phyloP scores from a whole-genome alignment of 345 rosid species.

The Eucalyptus tenuipes region DNA sequence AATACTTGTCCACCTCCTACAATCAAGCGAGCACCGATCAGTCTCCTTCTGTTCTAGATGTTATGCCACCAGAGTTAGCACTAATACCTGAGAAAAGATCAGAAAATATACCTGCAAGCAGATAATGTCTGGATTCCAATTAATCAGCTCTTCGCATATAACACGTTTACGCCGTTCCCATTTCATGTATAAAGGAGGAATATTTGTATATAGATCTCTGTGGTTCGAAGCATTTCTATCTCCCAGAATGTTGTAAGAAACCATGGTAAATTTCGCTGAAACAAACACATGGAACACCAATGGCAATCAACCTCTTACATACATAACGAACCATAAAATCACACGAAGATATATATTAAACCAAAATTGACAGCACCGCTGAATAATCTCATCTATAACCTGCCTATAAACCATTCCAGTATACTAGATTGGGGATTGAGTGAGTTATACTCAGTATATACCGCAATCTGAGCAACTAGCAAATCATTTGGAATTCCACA shows the following conservation, averaged over 20 bases:
- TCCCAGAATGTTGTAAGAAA: conserved; percentile 72
- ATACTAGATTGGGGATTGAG: background rate
- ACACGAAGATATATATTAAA: background rate
- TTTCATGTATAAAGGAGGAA: conserved; percentile 35
- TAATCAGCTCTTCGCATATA: conserved; percentile 46
- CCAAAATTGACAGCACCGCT: background rate
- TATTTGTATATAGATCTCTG: conserved; percentile 47
- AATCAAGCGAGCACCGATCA: background rate
- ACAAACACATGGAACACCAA: background rate
- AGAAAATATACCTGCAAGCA: conserved; percentile 50
- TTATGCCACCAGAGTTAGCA: background rate
- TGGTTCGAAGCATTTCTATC: conserved; percentile 55
- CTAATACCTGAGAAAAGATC: background rate
- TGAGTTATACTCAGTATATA: background rate
- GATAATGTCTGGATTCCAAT: conserved; percentile 52
- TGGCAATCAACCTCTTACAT: background rate
- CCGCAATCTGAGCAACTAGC: background rate
- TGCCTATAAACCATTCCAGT: background rate
- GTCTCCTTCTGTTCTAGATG: background rate
- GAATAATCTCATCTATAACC: background rate
- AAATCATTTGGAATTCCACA: background rate
- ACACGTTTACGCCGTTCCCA: conserved; percentile 63
- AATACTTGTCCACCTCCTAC: conserved; percentile 78
- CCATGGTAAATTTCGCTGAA: conserved; percentile 48
- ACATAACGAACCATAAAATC: background rate